A percentile compares a stretch with the other conserved stretches of the same genome.
Conservation (phyloP, 495 filamentous ascomycete species). For the Hypoxylon trugodes region DNA sequence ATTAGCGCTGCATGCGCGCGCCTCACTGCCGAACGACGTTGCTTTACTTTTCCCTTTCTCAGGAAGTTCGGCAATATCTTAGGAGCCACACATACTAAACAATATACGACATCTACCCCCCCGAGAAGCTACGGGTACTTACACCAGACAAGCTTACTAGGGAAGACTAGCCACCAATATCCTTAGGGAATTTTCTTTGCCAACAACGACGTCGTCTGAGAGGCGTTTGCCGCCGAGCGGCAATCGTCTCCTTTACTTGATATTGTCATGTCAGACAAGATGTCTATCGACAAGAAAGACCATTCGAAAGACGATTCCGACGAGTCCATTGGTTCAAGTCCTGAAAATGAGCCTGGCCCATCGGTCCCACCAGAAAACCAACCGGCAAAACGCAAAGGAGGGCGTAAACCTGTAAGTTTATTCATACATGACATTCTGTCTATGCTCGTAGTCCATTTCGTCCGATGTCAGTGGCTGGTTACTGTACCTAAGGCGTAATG, state of each 20-base stretch:
- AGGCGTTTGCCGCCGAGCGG: slow-evolving; percentile 48
- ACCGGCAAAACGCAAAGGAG: slow-evolving; percentile 88
- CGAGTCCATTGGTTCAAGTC: slow-evolving; percentile 64
- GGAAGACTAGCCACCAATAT: slow-evolving; percentile 16
- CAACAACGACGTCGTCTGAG: slow-evolving; percentile 23
- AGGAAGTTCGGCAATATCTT: slow-evolving; percentile 20
- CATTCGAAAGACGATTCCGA: slow-evolving; percentile 59
- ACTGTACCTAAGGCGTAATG: slow-evolving; percentile 16
- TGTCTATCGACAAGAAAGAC: slow-evolving; percentile 68
- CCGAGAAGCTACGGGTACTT: slow-evolving; percentile 27
- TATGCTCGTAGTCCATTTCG: slow-evolving; percentile 22
- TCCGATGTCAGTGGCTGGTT: slow-evolving; percentile 39
- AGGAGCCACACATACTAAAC: slow-evolving; percentile 26
- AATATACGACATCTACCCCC: slow-evolving; percentile 4
- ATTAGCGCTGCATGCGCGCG: slow-evolving; percentile 54
- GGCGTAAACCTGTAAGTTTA: slow-evolving; percentile 88
- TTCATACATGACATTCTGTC: slow-evolving; percentile 2
- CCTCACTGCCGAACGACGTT: slow-evolving; percentile 29
- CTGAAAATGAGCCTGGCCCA: slow-evolving; percentile 57
- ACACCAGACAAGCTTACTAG: slow-evolving; percentile 27
- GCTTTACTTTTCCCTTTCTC: slow-evolving; percentile 8
- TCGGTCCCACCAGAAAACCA: slow-evolving; percentile 54
- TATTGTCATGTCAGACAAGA: slow-evolving; percentile 63
- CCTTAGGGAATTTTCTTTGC: slow-evolving; percentile 6
- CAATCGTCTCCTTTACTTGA: slow-evolving; percentile 38